phyloP scores from a whole-genome alignment of 331 rosid species.

The Quercus phellos region DNA sequence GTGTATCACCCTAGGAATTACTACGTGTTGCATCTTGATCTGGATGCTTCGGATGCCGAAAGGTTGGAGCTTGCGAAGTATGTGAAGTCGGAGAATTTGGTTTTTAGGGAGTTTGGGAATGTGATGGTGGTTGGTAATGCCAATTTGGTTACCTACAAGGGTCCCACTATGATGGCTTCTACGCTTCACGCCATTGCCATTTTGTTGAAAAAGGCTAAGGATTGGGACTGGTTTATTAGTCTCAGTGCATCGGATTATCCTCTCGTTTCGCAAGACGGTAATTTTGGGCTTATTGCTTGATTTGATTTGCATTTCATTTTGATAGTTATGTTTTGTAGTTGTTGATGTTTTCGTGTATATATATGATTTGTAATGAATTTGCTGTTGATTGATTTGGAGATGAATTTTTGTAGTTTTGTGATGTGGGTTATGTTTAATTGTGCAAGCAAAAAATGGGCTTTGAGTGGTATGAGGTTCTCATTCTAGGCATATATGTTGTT shows the following conservation, averaged over 20 bases:
- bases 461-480: neutral
- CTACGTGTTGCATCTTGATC: conserved; percentile 79
- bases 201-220: conserved; percentile 50
- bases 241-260: conserved; percentile 93
- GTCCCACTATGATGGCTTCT: conserved; percentile 71
- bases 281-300: neutral
- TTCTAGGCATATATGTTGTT: neutral
- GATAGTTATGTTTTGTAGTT: too few species aligned
- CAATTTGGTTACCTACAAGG: conserved; percentile 70
- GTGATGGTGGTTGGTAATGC: conserved; percentile 76
- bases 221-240: conserved; percentile 94
- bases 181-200: conserved; percentile 72
- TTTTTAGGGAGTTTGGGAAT: conserved; percentile 49
- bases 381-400: neutral
- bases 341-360: too few species aligned
- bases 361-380: too few species aligned
- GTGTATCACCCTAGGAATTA: conserved; percentile 74
- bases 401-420: neutral
- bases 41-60: conserved; percentile 71
- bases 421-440: neutral
- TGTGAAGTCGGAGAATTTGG: conserved; percentile 43
- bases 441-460: neutral
- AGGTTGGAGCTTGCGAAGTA: conserved; percentile 68
- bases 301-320: neutral
- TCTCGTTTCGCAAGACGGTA: conserved; percentile 81